Percentiles rank a stretch among this genome's conserved stretches.
These are phyloP conservation scores for Epichloe amarillans DNA, from an alignment of 2,329 filamentous ascomycete genomes.

Conservation along the genomic window DNA sequence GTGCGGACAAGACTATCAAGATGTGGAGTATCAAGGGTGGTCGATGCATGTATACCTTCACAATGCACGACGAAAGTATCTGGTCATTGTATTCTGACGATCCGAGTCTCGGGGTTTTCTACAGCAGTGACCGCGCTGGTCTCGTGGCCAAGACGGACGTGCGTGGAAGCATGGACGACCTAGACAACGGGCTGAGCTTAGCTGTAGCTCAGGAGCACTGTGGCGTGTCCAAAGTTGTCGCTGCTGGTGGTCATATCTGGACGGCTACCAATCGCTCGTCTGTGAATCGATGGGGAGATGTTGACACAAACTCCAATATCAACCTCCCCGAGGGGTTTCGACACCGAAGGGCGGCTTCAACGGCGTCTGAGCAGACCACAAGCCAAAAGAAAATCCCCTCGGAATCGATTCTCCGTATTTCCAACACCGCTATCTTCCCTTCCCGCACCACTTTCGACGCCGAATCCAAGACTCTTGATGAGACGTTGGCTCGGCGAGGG, in stretches of 20 bases:
- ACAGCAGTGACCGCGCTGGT: constrained; percentile 85
- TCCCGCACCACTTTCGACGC: constrained; percentile 37
- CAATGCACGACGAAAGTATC: constrained; percentile 97
- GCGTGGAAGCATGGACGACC: constrained; percentile 47
- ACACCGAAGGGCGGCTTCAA: constrained; percentile 33
- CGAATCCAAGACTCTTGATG: constrained; percentile 40
- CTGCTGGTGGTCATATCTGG: constrained; percentile 70
- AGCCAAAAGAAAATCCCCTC: constrained; percentile 57
- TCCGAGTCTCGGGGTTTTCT: constrained; percentile 76
- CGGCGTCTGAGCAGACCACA: constrained; percentile 21
- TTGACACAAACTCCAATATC: constrained; percentile 64
- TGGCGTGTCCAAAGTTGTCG: constrained; percentile 56
- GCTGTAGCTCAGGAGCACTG: constrained; percentile 89
- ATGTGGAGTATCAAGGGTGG: constrained; percentile 94
- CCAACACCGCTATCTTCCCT: constrained; percentile 67
- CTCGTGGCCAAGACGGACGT: constrained; percentile 95
- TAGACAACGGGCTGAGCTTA: constrained; percentile 80
- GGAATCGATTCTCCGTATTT: constrained; percentile 67
- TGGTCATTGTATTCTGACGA: constrained; percentile 91
- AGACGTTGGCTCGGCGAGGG: constrained; percentile 25
- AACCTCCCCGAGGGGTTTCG: constrained; percentile 45
- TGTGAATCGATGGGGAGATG: constrained; percentile 81
- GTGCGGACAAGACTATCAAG: constrained; percentile 94
- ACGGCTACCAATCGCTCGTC: constrained; percentile 81
- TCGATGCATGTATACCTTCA: constrained; percentile 92